Percentiles rank a stretch among this genome's conserved stretches.
Conservation (phyloP, 345 rosid species). For the Draba incana region DNA sequence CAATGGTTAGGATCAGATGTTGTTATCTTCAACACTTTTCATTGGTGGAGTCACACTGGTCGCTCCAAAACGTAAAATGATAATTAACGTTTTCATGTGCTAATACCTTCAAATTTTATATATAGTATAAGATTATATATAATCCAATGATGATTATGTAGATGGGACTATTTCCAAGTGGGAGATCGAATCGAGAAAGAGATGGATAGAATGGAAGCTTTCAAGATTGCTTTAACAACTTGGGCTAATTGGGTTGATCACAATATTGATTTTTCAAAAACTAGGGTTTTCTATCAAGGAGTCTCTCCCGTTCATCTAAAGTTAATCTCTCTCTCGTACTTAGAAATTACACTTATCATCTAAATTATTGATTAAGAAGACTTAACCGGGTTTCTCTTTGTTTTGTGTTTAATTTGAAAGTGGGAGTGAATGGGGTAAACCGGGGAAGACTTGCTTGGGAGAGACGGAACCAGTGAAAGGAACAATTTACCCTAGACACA, state of each 20-base stretch:
- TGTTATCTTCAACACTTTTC: constrained; percentile 69
- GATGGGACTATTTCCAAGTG: constrained; percentile 67
- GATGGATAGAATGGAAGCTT: constrained; percentile 68
- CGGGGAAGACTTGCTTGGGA: constrained; percentile 45
- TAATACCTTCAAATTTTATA: not conserved
- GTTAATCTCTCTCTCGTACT: constrained; percentile 38
- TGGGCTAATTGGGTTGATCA: constrained; percentile 68
- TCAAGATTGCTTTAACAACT: constrained; percentile 62
- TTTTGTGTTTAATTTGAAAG: constrained; percentile 22
- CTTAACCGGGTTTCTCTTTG: not conserved
- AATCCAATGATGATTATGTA: constrained; percentile 38
- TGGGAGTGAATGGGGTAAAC: constrained; percentile 53
- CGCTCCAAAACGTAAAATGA: constrained; percentile 38
- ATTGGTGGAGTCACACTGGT: constrained; percentile 71
- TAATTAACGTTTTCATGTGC: not conserved
- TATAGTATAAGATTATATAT: not conserved
- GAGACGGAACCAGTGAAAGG: constrained; percentile 62
- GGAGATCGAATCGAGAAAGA: constrained; percentile 49
- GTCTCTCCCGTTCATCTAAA: constrained; percentile 50
- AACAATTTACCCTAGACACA: constrained; percentile 43
- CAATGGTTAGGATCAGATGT: constrained; percentile 57
- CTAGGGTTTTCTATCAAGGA: constrained; percentile 65
- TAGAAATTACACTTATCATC: not conserved
- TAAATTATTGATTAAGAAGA: not conserved
- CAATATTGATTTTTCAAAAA: constrained; percentile 54